A percentile compares a stretch with the other conserved stretches of the same genome.
These are phyloP conservation scores for Oryza nivara DNA, from an alignment of 176 grass and related monocot genomes.

Conservation along the genomic window DNA sequence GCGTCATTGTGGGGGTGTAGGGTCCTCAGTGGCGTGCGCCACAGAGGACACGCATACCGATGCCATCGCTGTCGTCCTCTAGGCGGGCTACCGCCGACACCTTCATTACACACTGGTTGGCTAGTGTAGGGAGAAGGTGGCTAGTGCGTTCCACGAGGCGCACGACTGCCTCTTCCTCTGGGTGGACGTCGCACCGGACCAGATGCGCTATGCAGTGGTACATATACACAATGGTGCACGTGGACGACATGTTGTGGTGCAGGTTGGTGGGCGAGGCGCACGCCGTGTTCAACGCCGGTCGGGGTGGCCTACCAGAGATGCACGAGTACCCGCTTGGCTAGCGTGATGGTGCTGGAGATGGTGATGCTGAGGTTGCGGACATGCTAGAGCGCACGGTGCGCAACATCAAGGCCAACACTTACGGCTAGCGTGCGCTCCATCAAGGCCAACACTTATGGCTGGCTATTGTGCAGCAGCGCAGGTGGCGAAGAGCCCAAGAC, in stretches of 20 bases:
- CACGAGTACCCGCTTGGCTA: slow-evolving; percentile 54
- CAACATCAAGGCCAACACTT: slow-evolving; percentile 72
- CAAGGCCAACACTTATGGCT: slow-evolving; percentile 56
- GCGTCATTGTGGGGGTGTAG: no score
- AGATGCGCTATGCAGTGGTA: no score
- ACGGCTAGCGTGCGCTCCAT: slow-evolving; percentile 24
- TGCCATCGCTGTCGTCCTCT: no score
- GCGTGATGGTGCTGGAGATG: slow-evolving; percentile 11
- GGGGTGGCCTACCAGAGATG: slow-evolving; percentile 59
- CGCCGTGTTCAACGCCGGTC: slow-evolving; percentile 32
- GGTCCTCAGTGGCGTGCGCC: no score
- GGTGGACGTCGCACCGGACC: slow-evolving; percentile 38
- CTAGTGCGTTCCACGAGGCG: no score
- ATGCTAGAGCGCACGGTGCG: slow-evolving; percentile 46
- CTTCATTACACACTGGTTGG: no score
- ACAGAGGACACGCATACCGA: no score
- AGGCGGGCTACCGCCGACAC: no score
- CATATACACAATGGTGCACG: no score
- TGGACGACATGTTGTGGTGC: slow-evolving; percentile 46
- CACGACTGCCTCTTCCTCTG: no score
- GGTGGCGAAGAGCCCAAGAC: slow-evolving; percentile 56
- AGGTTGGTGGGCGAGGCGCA: slow-evolving; percentile 67
- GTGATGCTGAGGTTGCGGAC: slow-evolving; percentile 13
- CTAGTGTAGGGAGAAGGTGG: no score
- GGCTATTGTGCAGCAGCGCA: slow-evolving; percentile 25